Evolutionary conservation across 768 basidiomycete genomes (phyloP), one percentile per base, ranked within the genome.

Genomic region (Erythrobasidium yunnanense): DNA sequence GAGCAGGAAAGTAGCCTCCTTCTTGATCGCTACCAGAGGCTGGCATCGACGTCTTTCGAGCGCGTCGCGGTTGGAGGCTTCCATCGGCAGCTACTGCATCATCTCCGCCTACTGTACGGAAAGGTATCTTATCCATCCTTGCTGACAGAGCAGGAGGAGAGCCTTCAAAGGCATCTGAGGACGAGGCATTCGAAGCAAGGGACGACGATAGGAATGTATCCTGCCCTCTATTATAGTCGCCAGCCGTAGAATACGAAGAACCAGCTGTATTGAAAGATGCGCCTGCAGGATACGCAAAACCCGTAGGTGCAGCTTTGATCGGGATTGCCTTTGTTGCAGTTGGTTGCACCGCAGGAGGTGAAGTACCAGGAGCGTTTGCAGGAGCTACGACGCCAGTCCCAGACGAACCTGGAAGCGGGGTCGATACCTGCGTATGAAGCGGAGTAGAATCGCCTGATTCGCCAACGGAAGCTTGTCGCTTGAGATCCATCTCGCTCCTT

Each of bases 401-500:
- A 11, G 38, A 11, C 38, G 11, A 11, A 11, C 38, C n/a, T 11
- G 38, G 11, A 11, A 42, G 11, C n/a, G 38, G 38, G 11, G 38
- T 42, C 11, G 11, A 11, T 11, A n/a, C 55, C 8, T 15, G 7
- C 7, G 54, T 55, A 11, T 32, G 15, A 7, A 35, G 34, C 7
- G 54, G 27, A 15, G 54, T 30, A 8, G 54, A 29, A 23, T 29
- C 54, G 8, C 34, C 27, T 55, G 17, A 29, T 32, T 23, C 60
- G 11, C 13, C 30, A 17, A 6, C 15, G 2, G 49, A n/a, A 5
- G 29, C 60, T n/a, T 63, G 42, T 22, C 17, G 46, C 47, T 51
- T 29, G 30, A 29, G 25, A 32, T 51, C 60, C 6, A 32, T 25
- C 46, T 63, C 67, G n/a, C 46, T 53, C 18, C 56, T 51, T 2